Base-by-base conservation (phyloP, 768 basidiomycete genomes). In the Tylopilus sp. region DNA sequence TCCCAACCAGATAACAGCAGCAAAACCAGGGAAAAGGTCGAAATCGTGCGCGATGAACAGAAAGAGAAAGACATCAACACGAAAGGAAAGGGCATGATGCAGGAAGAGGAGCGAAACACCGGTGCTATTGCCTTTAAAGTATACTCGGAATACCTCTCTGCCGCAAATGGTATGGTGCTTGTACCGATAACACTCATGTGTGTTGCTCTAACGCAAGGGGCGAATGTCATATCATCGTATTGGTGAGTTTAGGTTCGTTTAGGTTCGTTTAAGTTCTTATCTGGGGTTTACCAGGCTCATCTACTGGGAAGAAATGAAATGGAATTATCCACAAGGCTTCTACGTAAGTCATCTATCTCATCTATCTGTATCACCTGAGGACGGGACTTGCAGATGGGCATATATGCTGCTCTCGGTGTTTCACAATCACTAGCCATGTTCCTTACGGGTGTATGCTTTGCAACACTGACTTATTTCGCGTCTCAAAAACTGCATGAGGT, bases 71-170 rank as follows among this genome's bases (percentile, higher is more conserved):
- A 68, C 50, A 59, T 65, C 39, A 53, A 56, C 33, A 69, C 63
- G 62, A 73, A 69, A 31, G 79, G 80, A 6, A 74, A 76, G 20
- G 73, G 71, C 11, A 71, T 93, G 39, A 95, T 94, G 89, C 88
- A 92, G 61, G 74, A 71, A 22, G 93, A 95, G 68, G 91, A 94
- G 64, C 75, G 91, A 17, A 87, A 86, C 57, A 83, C 81, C 0
- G 93, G 91, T 4, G 80, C 88, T 0, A 57, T 68, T 22, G 39
- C 53, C 23, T 43, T 38, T 26, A 42, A 36, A 49, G 73, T 78
- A 25, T 78, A 73, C 49, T 47, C 47, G 21, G 56, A 77, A 30
- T 95, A 92, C 65, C 61, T 88, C 44, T 67, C 72, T 28, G 89
- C 91, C 4, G 93, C 84, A 1, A 80, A 80, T 26, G 91, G 90